These are phyloP conservation scores for Mortierella sp. DNA, from an alignment of 371 early-diverging fungal genomes.

Conservation along the genomic window DNA sequence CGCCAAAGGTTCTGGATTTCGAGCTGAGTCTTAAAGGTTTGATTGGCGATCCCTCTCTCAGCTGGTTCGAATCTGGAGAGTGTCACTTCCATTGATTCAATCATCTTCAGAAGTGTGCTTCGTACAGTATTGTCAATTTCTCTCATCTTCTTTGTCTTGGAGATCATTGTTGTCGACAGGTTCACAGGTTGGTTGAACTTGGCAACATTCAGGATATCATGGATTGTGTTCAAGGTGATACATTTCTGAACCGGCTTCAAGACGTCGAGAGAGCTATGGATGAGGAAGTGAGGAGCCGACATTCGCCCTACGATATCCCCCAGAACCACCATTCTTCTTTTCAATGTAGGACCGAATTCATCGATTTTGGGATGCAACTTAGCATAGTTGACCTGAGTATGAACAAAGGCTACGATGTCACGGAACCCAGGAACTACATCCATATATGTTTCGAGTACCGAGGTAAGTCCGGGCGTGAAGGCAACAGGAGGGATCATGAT, in stretches of 20 bases:
- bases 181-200: not conserved
- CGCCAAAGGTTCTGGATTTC: too few species aligned
- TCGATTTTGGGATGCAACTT: conserved; percentile 2
- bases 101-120: too few species aligned
- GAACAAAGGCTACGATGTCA: conserved; percentile 14
- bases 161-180: not conserved
- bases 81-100: too few species aligned
- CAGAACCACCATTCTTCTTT: too few species aligned
- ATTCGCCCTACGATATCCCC: conserved; percentile 5
- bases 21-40: too few species aligned
- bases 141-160: conserved; percentile 11
- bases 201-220: conserved; percentile 1
- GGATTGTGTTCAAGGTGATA: conserved; percentile 17
- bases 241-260: conserved; percentile 19
- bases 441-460: conserved; percentile 2
- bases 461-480: conserved; percentile 5
- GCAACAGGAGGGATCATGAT: conserved; percentile 1
- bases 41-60: too few species aligned
- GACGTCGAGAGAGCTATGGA: conserved; percentile 16
- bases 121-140: conserved; percentile 63
- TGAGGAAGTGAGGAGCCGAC: conserved; percentile 12
- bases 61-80: too few species aligned
- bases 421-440: conserved; percentile 9
- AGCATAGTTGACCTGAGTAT: conserved; percentile 7
- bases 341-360: not conserved